Conservation (phyloP, 139 green algal species). For the Pleodorina starrii region DNA sequence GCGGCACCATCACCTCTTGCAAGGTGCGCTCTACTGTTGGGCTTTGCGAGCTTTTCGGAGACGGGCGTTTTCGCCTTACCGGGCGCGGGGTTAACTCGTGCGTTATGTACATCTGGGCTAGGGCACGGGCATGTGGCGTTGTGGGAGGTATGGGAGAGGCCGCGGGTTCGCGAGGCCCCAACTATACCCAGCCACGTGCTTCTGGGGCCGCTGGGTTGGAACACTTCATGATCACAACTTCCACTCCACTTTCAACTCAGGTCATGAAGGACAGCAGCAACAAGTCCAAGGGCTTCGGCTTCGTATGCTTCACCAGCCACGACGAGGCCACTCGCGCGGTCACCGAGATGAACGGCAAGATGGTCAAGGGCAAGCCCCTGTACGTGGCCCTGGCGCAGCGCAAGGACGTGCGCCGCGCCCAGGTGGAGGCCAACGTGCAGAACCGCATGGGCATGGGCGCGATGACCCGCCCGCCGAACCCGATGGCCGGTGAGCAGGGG, state of each 20-base stretch:
- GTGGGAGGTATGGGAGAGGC: too few species aligned
- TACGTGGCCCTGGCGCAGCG: slow-evolving; percentile 94
- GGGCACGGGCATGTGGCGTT: too few species aligned
- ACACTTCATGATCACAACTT: too few species aligned
- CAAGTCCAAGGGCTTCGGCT: slow-evolving; percentile 92
- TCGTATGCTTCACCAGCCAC: slow-evolving; percentile 92
- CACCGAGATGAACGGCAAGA: slow-evolving; percentile 88
- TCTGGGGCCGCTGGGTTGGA: too few species aligned
- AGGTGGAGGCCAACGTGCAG: slow-evolving; percentile 84
- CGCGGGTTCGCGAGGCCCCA: too few species aligned
- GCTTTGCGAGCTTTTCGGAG: too few species aligned
- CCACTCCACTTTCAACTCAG: too few species aligned
- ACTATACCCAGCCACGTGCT: too few species aligned
- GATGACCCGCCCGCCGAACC: slow-evolving; percentile 48
- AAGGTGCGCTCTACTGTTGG: slow-evolving; percentile 68
- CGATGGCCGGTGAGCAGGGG: slow-evolving; percentile 53
- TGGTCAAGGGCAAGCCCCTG: slow-evolving; percentile 91
- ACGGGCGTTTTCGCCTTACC: too few species aligned
- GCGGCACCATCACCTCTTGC: slow-evolving; percentile 89
- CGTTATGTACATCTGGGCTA: too few species aligned
- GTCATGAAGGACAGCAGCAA: slow-evolving; percentile 86
- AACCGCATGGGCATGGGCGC: slow-evolving; percentile 60
- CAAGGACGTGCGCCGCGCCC: slow-evolving; percentile 82
- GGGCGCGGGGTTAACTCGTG: too few species aligned
- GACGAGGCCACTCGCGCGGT: slow-evolving; percentile 91